Percentiles rank a stretch among this genome's conserved stretches.
Evolutionary conservation across 139 green algal genomes (phyloP).

Genomic region (Micractinium sp.): DNA sequence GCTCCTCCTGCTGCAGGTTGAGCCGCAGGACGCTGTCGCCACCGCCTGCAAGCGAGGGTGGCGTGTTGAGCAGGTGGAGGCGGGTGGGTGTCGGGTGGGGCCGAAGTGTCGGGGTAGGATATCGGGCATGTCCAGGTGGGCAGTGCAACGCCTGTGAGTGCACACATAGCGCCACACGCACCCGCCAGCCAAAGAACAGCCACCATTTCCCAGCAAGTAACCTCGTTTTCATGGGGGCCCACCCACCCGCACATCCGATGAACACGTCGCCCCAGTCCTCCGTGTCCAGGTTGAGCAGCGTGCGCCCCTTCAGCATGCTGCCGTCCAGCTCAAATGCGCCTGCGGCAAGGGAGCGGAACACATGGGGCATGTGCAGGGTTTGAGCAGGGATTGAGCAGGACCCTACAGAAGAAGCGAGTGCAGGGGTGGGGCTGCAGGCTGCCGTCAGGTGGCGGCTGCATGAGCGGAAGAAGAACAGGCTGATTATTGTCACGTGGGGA

Average conservation of each 20-base stretch:
- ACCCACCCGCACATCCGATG: constrained; percentile 73
- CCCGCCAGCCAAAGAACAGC: constrained; percentile 55
- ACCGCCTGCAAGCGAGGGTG: constrained; percentile 44
- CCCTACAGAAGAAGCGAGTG: too few species aligned
- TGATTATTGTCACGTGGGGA: too few species aligned
- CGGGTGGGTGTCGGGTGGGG: too few species aligned
- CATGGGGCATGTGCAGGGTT: not conserved
- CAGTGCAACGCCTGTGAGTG: too few species aligned
- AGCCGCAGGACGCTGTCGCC: constrained; percentile 68
- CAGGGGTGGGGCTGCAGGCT: too few species aligned
- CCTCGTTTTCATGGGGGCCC: too few species aligned
- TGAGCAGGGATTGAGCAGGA: not conserved
- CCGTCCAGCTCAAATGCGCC: constrained; percentile 68
- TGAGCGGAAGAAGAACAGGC: too few species aligned
- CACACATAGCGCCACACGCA: not conserved
- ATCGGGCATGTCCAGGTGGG: too few species aligned
- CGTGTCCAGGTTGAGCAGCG: constrained; percentile 83
- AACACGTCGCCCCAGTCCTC: constrained; percentile 84
- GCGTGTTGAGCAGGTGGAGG: not conserved
- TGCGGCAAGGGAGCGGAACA: not conserved
- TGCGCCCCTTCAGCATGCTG: constrained; percentile 62
- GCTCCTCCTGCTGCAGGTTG: constrained; percentile 34
- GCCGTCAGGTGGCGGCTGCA: too few species aligned
- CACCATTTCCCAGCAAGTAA: not conserved
- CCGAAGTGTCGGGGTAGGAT: too few species aligned